Evolutionary conservation across 495 filamentous ascomycete genomes (phyloP).

Genomic region (Aspergillus funiculosus): DNA sequence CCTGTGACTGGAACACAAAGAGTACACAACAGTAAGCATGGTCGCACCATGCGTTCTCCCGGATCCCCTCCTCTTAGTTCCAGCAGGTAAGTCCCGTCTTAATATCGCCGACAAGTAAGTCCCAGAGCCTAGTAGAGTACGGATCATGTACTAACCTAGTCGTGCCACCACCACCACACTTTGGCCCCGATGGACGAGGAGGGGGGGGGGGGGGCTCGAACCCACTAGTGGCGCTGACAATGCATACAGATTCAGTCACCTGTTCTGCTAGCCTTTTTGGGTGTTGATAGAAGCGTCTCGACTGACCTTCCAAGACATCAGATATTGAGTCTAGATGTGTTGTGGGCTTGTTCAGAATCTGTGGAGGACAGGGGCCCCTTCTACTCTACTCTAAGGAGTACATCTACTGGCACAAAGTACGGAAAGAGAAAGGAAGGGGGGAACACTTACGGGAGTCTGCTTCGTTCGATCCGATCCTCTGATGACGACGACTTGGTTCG

Average conservation of each 20-base stretch:
- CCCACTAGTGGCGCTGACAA: conserved; percentile 22
- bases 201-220: conserved; percentile 9
- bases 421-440: background rate
- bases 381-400: background rate
- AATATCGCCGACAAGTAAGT: conserved; percentile 8
- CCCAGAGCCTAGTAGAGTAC: no score
- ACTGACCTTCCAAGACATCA: background rate
- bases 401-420: conserved; percentile 8
- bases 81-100: conserved; percentile 4
- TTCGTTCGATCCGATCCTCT: background rate
- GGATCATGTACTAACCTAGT: no score
- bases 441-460: no score
- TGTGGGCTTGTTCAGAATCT: conserved; percentile 1
- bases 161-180: conserved; percentile 4
- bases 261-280: conserved; percentile 20
- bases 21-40: background rate
- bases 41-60: conserved; percentile 9
- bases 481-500: background rate
- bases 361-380: background rate
- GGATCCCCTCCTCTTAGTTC: background rate
- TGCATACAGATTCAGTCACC: conserved; percentile 22
- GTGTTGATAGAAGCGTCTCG: conserved; percentile 9
- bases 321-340: background rate
- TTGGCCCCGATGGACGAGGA: background rate
- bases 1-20: conserved; percentile 5